phyloP scores from a whole-genome alignment of 257 asterid species.

The Fraxinus americana region DNA sequence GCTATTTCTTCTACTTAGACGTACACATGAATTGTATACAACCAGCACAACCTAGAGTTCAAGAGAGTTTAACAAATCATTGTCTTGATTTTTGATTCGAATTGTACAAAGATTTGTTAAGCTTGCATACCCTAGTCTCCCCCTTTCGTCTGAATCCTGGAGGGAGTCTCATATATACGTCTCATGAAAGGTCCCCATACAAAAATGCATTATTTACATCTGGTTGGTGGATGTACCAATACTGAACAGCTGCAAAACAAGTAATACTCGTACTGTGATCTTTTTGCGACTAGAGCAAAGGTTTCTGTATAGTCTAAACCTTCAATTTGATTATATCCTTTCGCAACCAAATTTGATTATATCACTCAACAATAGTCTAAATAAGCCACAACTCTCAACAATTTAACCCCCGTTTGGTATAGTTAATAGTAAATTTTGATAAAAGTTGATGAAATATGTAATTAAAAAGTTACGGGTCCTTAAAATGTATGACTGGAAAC shows the following conservation, averaged over 20 bases:
- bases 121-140: not conserved
- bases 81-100: not conserved
- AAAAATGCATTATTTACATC: constrained; percentile 5
- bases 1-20: not conserved
- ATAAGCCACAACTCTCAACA: no score
- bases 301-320: no score
- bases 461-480: no score
- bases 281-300: not conserved
- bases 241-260: not conserved
- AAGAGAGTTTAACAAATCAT: not conserved
- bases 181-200: not conserved
- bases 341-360: no score
- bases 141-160: not conserved
- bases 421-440: no score
- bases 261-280: not conserved
- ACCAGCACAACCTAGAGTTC: not conserved
- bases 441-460: no score
- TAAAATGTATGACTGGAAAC: no score
- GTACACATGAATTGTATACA: not conserved
- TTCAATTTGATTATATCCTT: no score
- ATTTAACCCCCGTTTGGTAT: no score
- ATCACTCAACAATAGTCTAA: no score
- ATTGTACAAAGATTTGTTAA: not conserved
- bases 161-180: not conserved
- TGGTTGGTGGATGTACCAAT: not conserved